These are phyloP conservation scores for Oehlia diaphana DNA, from an alignment of 192 early-diverging fungal species.

Conservation along the genomic window DNA sequence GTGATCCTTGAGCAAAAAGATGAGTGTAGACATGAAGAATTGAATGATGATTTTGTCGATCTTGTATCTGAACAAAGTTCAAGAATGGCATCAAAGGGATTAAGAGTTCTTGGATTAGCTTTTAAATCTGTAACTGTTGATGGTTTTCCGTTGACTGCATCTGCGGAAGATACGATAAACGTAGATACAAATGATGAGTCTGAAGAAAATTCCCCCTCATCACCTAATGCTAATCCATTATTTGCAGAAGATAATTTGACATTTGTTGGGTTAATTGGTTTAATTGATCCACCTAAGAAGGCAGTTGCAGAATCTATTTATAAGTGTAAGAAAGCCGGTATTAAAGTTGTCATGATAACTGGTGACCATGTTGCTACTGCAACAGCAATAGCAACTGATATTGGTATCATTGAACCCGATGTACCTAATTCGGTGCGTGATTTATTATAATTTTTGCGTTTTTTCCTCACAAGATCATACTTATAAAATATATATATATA, in stretches of 20 bases:
- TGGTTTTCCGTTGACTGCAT: constrained; percentile 2
- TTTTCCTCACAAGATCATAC: constrained; percentile 2
- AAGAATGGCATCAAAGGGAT: constrained; percentile 79
- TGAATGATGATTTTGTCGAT: constrained; percentile 65
- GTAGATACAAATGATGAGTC: constrained; percentile 38
- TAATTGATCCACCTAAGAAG: constrained; percentile 88
- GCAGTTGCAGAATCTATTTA: constrained; percentile 82
- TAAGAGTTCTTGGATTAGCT: constrained; percentile 89
- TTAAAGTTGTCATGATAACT: constrained; percentile 97
- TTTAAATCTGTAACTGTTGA: constrained; percentile 58
- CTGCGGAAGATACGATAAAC: constrained; percentile 43
- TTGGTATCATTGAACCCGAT: constrained; percentile 80
- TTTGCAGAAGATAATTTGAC: constrained; percentile 69
- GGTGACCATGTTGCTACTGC: constrained; percentile 96
- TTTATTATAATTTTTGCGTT: background rate
- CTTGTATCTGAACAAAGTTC: constrained; percentile 59
- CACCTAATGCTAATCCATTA: constrained; percentile 52
- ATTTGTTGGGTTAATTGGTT: constrained; percentile 89
- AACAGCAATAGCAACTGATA: constrained; percentile 84
- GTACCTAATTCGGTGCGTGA: constrained; percentile 40
- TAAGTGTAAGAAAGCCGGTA: constrained; percentile 88
- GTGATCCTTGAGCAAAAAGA: constrained; percentile 34
- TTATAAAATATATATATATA: background rate
- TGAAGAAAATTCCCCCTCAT: constrained; percentile 48
- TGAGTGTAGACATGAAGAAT: constrained; percentile 33